Percentiles rank a stretch among this genome's conserved stretches.
phyloP scores from a whole-genome alignment of 495 filamentous ascomycete genomes.

The Umbilicaria muhlenbergii region DNA sequence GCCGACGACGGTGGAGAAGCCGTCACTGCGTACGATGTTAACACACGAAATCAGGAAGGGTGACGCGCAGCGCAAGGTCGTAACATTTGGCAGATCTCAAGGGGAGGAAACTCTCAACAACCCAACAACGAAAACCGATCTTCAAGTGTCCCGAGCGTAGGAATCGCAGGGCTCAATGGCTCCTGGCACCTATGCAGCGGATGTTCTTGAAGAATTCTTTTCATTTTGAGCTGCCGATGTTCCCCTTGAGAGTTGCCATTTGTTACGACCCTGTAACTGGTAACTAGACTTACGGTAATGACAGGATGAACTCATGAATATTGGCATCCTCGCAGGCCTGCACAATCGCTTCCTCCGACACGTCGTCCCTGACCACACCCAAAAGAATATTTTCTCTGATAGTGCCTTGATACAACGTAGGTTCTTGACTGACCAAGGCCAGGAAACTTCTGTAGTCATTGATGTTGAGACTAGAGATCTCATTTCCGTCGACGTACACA shows the following conservation, averaged over 20 bases:
- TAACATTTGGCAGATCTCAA: too few species aligned
- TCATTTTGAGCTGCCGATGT: background rate
- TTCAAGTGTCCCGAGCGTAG: too few species aligned
- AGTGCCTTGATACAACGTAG: conserved; percentile 73
- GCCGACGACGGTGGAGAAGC: conserved; percentile 61
- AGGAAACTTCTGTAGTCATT: conserved; percentile 63
- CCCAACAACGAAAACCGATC: too few species aligned
- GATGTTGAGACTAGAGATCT: conserved; percentile 59
- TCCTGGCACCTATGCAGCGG: too few species aligned
- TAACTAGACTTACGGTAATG: conserved; percentile 31
- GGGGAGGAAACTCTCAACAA: too few species aligned
- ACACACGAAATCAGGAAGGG: background rate
- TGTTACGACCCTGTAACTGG: background rate
- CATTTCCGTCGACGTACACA: conserved; percentile 56
- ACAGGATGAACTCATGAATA: conserved; percentile 82
- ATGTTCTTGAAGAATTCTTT: too few species aligned
- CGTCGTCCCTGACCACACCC: conserved; percentile 43
- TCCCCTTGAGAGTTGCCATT: too few species aligned
- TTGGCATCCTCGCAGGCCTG: conserved; percentile 77
- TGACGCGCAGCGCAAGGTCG: too few species aligned
- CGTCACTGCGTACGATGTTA: conserved; percentile 36
- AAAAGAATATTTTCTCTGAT: conserved; percentile 73
- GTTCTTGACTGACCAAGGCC: conserved; percentile 74
- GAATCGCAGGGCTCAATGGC: too few species aligned
- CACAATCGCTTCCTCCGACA: conserved; percentile 51